These are phyloP conservation scores for Earliella scabrosa DNA, from an alignment of 1,284 basidiomycete genomes.

Conservation along the genomic window DNA sequence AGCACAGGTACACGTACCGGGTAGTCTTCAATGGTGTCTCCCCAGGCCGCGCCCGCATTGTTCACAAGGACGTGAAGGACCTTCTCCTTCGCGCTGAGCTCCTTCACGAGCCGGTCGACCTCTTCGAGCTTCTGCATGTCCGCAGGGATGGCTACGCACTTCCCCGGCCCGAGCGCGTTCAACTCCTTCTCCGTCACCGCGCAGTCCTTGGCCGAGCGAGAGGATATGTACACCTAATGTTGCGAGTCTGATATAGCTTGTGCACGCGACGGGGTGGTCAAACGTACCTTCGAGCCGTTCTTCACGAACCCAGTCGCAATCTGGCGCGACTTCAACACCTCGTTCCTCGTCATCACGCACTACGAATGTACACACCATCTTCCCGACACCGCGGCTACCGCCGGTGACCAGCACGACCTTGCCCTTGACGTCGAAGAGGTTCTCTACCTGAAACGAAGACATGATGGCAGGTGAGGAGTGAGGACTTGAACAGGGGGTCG, in stretches of 20 bases:
- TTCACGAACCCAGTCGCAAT: constrained; percentile 69
- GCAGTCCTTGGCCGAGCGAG: constrained; percentile 62
- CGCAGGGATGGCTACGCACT: constrained; percentile 61
- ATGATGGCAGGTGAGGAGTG: constrained; percentile 27
- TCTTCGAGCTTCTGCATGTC: constrained; percentile 65
- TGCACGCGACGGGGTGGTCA: background rate
- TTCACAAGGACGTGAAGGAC: constrained; percentile 68
- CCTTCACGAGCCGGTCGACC: constrained; percentile 56
- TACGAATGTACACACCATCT: constrained; percentile 63
- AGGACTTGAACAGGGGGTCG: background rate
- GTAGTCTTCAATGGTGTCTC: constrained; percentile 57
- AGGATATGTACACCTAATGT: constrained; percentile 56
- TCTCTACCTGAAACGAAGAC: constrained; percentile 44
- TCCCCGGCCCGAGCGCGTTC: constrained; percentile 56
- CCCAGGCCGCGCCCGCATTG: constrained; percentile 74
- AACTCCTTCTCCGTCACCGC: constrained; percentile 60
- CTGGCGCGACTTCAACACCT: constrained; percentile 36
- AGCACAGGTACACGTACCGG: constrained; percentile 50
- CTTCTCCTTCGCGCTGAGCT: constrained; percentile 55
- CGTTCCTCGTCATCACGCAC: background rate
- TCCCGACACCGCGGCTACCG: constrained; percentile 74
- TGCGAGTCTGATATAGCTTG: background rate
- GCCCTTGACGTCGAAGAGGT: constrained; percentile 59
- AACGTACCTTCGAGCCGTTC: constrained; percentile 63
- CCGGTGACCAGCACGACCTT: constrained; percentile 73